These are phyloP conservation scores for Peronosclerospora sorghi DNA, from an alignment of 352 stramenopile genomes.

Conservation along the genomic window DNA sequence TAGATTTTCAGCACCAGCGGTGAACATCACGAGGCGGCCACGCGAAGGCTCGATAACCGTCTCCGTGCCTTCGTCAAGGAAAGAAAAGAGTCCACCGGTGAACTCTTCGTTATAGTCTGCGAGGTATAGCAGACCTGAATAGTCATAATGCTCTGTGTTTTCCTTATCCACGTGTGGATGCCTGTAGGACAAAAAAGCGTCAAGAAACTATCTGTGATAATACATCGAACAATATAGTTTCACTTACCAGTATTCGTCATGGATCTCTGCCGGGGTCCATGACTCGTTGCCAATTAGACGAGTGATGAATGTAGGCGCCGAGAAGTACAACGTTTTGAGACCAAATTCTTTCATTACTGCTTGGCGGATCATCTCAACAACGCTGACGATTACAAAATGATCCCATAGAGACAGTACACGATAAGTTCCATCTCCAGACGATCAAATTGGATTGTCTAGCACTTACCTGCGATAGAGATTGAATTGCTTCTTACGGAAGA, in stretches of 20 bases:
- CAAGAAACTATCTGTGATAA: neutral
- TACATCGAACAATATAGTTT: neutral
- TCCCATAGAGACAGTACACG: no score
- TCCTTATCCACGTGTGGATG: conserved; percentile 88
- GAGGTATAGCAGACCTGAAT: conserved; percentile 86
- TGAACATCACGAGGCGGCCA: conserved; percentile 85
- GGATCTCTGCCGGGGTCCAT: conserved; percentile 67
- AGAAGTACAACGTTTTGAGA: conserved; percentile 80
- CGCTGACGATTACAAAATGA: conserved; percentile 12
- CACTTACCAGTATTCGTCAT: conserved; percentile 87
- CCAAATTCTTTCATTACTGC: conserved; percentile 74
- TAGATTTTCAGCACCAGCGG: conserved; percentile 80
- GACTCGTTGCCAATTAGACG: conserved; percentile 74
- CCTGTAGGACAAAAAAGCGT: conserved; percentile 20
- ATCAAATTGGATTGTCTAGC: no score
- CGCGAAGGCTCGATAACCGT: conserved; percentile 61
- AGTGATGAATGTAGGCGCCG: conserved; percentile 89
- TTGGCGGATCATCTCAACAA: conserved; percentile 73
- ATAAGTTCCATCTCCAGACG: no score
- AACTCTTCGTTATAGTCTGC: conserved; percentile 79
- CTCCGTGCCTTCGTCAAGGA: conserved; percentile 70
- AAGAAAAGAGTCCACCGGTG: conserved; percentile 82
- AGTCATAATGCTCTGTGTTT: conserved; percentile 91
- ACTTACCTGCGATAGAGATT: conserved; percentile 60
- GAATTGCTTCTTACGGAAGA: conserved; percentile 79